phyloP scores from a whole-genome alignment of 2,329 filamentous ascomycete genomes.

The Thelonectria blattea region DNA sequence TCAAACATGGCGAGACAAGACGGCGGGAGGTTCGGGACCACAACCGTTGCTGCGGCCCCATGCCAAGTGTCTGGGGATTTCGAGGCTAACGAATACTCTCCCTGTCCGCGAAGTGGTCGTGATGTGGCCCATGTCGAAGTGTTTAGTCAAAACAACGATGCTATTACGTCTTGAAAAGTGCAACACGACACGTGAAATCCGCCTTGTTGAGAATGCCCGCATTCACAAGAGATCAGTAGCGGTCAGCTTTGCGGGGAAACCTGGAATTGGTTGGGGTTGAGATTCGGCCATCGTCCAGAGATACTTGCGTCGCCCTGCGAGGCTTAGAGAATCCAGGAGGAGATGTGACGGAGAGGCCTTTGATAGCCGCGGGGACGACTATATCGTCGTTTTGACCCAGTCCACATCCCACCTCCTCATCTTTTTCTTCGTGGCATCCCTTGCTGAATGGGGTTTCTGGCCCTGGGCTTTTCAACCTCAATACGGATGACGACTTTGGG shows the following conservation, averaged over 20 bases:
- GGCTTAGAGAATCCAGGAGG: neutral
- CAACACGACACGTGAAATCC: conserved; percentile 29
- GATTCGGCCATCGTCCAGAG: conserved; percentile 12
- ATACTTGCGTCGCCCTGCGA: neutral
- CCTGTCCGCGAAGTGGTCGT: conserved; percentile 13
- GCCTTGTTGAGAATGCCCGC: conserved; percentile 22
- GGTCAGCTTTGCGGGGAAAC: conserved; percentile 37
- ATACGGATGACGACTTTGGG: conserved; percentile 12
- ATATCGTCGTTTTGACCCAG: neutral
- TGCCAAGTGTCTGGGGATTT: conserved; percentile 31
- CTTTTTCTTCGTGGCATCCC: neutral
- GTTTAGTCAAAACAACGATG: conserved; percentile 35
- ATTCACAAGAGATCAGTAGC: conserved; percentile 18
- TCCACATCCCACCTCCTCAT: neutral
- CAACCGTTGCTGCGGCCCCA: conserved; percentile 24
- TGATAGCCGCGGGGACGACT: neutral
- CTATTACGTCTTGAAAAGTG: conserved; percentile 37
- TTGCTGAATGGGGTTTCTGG: neutral
- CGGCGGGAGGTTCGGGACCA: conserved; percentile 31
- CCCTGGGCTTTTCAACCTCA: neutral
- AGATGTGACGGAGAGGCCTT: neutral
- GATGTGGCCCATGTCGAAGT: conserved; percentile 19
- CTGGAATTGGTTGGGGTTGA: conserved; percentile 33
- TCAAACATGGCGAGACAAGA: conserved; percentile 15
- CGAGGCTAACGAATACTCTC: conserved; percentile 27